phyloP scores from a whole-genome alignment of 2,329 filamentous ascomycete species.

The Epichloe uncinata region DNA sequence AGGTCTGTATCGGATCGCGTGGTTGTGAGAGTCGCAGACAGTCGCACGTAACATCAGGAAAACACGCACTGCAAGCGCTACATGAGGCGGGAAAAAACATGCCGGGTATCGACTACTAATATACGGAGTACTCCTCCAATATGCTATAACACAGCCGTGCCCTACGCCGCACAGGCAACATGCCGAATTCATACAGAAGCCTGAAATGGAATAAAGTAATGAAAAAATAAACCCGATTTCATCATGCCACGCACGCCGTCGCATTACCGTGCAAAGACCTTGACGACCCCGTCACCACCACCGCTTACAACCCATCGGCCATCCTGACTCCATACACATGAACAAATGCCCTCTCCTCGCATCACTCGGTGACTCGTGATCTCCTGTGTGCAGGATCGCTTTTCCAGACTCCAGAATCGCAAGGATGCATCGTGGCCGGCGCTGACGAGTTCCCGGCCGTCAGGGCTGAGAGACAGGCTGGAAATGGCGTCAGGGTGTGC shows the following conservation, averaged over 20 bases:
- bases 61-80: too few species aligned
- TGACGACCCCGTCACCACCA: slow-evolving; percentile 89
- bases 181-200: slow-evolving; percentile 3
- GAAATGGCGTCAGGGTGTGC: slow-evolving; percentile 91
- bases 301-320: slow-evolving; percentile 89
- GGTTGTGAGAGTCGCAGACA: too few species aligned
- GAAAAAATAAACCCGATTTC: neutral
- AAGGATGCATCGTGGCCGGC: slow-evolving; percentile 92
- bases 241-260: neutral
- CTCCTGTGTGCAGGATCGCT: slow-evolving; percentile 88
- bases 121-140: slow-evolving; percentile 11
- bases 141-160: slow-evolving; percentile 8
- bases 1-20: too few species aligned
- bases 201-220: neutral
- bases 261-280: slow-evolving; percentile 58
- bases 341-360: slow-evolving; percentile 90
- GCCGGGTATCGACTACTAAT: slow-evolving; percentile 23
- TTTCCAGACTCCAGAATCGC: slow-evolving; percentile 94
- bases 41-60: too few species aligned
- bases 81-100: slow-evolving; percentile 1
- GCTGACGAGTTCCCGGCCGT: slow-evolving; percentile 87
- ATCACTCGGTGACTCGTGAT: slow-evolving; percentile 87
- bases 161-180: slow-evolving; percentile 5
- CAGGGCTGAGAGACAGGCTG: slow-evolving; percentile 78
- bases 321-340: slow-evolving; percentile 91